Evolutionary conservation across 768 basidiomycete species (phyloP), one percentile per base, ranked within the genome.

Genomic region (Russula dissimulans): DNA sequence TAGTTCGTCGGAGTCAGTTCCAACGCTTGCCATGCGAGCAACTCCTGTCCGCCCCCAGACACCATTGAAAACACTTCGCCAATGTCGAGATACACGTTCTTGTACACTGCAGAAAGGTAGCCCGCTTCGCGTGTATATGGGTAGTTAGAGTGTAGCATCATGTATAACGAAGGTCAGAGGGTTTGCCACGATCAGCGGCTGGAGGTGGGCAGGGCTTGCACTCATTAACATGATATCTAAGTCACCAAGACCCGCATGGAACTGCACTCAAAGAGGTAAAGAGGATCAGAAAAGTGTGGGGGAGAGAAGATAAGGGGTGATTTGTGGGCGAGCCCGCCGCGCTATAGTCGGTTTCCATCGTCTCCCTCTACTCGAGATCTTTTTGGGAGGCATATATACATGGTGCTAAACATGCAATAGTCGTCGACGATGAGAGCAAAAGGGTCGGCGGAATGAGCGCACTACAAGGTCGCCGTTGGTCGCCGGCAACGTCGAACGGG

Each of bases 241-340:
- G 65, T 91, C 89, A 5, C 89, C 89, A 1, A 91, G 76, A 34
- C 89, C 89, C 8, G 87, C 90, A 66, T 91, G 89, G 70, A 91
- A 91, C 74, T 91, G 89, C 22, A 91, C 89, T 91, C 54, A n/a
- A 15, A 15, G 44, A 34, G 45, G 42, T 12, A 44, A 22, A 0
- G 58, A 5, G 29, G 2, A 43, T 38, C 32, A 42, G 34, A 22
- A 43, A 39, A 4, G 32, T 14, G 39, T 15, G 14, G 39, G 39
- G 39, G 15, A 32, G 22, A n/a, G 2, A 31, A 34, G 36, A 39
- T 26, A 26, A 26, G 22, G 22, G 22, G 22, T 26, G 22, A 26
- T 26, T 26, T 26, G 22, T 26, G 22, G 22, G 22, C 22, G 2
- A 26, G 22, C 22, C 22, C 22, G 22, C 22, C 22, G 22, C 22